These are phyloP conservation scores for Diaporthe humulicola DNA, from an alignment of 2,329 filamentous ascomycete genomes.

Conservation along the genomic window DNA sequence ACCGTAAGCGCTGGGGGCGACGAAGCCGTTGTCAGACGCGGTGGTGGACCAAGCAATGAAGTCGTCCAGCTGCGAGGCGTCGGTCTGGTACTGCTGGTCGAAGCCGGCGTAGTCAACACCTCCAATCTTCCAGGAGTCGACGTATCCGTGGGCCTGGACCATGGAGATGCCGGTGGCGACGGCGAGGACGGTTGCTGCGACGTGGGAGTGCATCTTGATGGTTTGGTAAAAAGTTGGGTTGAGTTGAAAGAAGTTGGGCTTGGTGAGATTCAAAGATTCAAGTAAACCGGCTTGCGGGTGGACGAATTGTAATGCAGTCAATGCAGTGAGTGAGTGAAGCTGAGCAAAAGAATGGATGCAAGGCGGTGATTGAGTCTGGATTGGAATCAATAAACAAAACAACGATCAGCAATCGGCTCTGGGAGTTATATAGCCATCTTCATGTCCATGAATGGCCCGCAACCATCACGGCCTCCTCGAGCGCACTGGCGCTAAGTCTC, in stretches of 20 bases:
- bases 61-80: slow-evolving; percentile 34
- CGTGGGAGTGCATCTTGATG: slow-evolving; percentile 36
- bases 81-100: slow-evolving; percentile 38
- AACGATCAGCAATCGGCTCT: neutral
- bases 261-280: slow-evolving; percentile 14
- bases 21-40: slow-evolving; percentile 55
- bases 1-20: slow-evolving; percentile 52
- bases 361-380: slow-evolving; percentile 25
- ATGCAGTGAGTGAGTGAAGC: slow-evolving; percentile 26
- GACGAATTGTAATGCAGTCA: slow-evolving; percentile 29
- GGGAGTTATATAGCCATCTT: slow-evolving; percentile 21
- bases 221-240: neutral
- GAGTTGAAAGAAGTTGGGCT: slow-evolving; percentile 10
- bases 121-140: slow-evolving; percentile 46
- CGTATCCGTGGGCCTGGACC: slow-evolving; percentile 49
- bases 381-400: neutral
- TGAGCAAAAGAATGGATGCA: slow-evolving; percentile 26
- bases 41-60: slow-evolving; percentile 39
- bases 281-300: slow-evolving; percentile 19
- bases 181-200: slow-evolving; percentile 29
- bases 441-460: slow-evolving; percentile 2
- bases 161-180: slow-evolving; percentile 41
- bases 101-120: slow-evolving; percentile 46
- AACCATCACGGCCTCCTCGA: slow-evolving; percentile 17
- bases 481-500: slow-evolving; percentile 3